Evolutionary conservation across 495 filamentous ascomycete genomes (phyloP).

Genomic region (Penicilliopsis zonata): DNA sequence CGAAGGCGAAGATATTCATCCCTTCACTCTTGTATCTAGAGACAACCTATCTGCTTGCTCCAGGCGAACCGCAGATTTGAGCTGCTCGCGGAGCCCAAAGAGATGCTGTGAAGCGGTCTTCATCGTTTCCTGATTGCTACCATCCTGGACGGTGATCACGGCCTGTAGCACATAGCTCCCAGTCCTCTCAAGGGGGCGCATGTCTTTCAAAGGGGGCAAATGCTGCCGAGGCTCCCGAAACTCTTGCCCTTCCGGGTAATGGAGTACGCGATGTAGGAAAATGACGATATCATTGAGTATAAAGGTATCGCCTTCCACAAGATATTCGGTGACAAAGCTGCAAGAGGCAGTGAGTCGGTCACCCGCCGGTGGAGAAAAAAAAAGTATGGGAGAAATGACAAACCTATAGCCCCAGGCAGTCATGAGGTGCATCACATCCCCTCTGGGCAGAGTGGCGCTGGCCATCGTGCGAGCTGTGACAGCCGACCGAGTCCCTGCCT

Average conservation of each 20-base stretch:
- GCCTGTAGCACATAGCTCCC: constrained; percentile 41
- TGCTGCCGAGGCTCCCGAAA: constrained; percentile 16
- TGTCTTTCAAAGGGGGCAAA: constrained; percentile 20
- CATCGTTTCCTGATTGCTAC: constrained; percentile 40
- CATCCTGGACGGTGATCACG: constrained; percentile 35
- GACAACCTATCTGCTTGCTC: constrained; percentile 50
- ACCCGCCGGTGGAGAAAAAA: not conserved
- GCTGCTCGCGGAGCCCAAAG: constrained; percentile 43
- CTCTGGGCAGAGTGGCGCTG: constrained; percentile 28
- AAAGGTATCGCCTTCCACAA: constrained; percentile 37
- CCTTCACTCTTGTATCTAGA: constrained; percentile 51
- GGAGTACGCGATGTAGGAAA: constrained; percentile 33
- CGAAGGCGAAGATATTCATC: constrained; percentile 7
- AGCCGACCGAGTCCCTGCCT: constrained; percentile 33
- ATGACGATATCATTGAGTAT: constrained; percentile 35
- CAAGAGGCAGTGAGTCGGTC: constrained; percentile 6
- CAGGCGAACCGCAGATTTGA: constrained; percentile 54
- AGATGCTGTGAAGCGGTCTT: constrained; percentile 46
- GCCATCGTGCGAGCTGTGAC: constrained; percentile 37
- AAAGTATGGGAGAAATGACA: constrained; percentile 6
- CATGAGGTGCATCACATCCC: constrained; percentile 34
- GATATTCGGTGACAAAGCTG: constrained; percentile 37
- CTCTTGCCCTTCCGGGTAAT: constrained; percentile 20
- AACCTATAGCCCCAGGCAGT: constrained; percentile 40
- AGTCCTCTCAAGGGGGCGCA: constrained; percentile 31